Conservation (phyloP, 345 rosid species). For the Eucalyptus victrix region DNA sequence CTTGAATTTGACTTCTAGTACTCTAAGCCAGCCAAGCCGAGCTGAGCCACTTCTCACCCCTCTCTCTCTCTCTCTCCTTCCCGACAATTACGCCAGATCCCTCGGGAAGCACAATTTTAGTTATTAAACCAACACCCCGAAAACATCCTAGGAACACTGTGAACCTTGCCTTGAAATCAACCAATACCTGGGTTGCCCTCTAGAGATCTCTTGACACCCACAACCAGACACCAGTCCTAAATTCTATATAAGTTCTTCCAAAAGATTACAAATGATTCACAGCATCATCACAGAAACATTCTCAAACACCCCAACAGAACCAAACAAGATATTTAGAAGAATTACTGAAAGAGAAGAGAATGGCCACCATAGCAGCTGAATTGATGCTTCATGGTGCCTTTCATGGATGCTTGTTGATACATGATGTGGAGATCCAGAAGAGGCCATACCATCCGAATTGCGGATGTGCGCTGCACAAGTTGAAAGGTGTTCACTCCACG, state of each 20-base stretch:
- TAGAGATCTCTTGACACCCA: background rate
- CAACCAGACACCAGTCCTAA: background rate
- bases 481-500: background rate
- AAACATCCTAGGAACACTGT: background rate
- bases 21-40: background rate
- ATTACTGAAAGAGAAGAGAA: background rate
- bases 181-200: background rate
- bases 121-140: background rate
- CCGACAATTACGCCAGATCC: background rate
- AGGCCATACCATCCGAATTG: constrained; percentile 2
- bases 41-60: background rate
- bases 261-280: background rate
- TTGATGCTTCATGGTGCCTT: background rate
- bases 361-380: background rate
- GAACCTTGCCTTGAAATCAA: background rate
- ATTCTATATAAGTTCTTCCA: background rate
- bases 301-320: background rate
- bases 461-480: constrained; percentile 1
- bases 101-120: background rate
- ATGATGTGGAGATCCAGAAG: background rate
- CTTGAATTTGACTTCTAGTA: background rate
- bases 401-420: background rate
- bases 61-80: background rate
- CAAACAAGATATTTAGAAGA: background rate
- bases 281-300: background rate